phyloP scores from a whole-genome alignment of 257 asterid species.

The Solanum pinnatisectum region DNA sequence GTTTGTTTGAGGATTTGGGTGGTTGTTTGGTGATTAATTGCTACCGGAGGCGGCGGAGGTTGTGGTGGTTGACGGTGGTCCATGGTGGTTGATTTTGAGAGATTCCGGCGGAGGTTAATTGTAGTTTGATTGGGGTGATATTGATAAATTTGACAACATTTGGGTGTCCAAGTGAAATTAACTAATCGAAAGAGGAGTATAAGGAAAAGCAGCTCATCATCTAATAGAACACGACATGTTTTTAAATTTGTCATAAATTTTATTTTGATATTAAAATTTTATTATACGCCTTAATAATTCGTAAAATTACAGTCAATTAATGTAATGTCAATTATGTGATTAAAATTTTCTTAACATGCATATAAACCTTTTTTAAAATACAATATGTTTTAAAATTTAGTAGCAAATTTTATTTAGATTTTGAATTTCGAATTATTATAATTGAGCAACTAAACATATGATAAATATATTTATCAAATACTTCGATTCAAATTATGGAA shows the following conservation, averaged over 20 bases:
- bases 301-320: neutral
- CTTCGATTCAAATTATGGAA: neutral
- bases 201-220: neutral
- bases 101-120: neutral
- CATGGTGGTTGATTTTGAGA: slow-evolving; percentile 10
- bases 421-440: no score
- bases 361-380: no score
- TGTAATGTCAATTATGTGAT: no score
- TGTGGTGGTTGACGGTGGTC: slow-evolving; percentile 11
- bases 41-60: slow-evolving; percentile 7
- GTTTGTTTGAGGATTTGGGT: slow-evolving; percentile 61
- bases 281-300: neutral
- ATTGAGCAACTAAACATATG: neutral
- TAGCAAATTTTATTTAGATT: no score
- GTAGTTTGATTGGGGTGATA: slow-evolving; percentile 5
- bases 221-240: neutral
- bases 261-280: neutral
- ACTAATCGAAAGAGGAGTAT: neutral
- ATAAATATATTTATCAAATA: no score
- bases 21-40: slow-evolving; percentile 30
- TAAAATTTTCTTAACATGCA: no score
- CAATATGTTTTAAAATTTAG: no score
- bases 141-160: neutral
- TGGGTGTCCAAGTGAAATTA: neutral
- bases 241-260: neutral